Conservation (phyloP, 441 rosid species). For the Macaranga tanarius region DNA sequence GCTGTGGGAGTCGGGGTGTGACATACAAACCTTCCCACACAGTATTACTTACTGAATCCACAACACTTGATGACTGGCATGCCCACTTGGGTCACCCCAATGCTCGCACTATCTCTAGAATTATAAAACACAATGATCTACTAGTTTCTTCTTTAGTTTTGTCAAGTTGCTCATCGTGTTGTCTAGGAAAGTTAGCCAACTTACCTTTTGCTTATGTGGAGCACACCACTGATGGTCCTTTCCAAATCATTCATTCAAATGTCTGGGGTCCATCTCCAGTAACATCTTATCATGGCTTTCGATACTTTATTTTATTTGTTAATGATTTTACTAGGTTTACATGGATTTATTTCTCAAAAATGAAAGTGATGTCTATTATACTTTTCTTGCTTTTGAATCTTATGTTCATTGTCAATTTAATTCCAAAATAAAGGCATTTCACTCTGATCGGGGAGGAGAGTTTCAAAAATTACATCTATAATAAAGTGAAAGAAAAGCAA, state of each 20-base stretch:
- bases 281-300: too few species aligned
- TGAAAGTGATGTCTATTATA: neutral
- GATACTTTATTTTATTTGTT: too few species aligned
- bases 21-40: too few species aligned
- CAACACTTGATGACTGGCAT: neutral
- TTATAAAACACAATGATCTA: neutral
- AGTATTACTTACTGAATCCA: too few species aligned
- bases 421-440: too few species aligned
- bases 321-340: neutral
- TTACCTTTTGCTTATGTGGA: neutral
- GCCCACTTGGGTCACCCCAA: neutral
- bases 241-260: neutral
- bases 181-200: neutral
- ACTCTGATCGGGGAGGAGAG: too few species aligned
- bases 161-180: neutral
- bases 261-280: neutral
- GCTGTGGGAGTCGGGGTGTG: too few species aligned
- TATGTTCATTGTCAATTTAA: too few species aligned
- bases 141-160: neutral
- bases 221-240: neutral
- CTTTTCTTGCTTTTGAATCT: neutral
- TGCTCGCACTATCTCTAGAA: neutral
- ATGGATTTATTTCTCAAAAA: neutral
- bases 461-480: too few species aligned
- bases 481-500: too few species aligned